Base-by-base conservation (phyloP, 371 early-diverging fungal species). In the Mucor plumbeus region DNA sequence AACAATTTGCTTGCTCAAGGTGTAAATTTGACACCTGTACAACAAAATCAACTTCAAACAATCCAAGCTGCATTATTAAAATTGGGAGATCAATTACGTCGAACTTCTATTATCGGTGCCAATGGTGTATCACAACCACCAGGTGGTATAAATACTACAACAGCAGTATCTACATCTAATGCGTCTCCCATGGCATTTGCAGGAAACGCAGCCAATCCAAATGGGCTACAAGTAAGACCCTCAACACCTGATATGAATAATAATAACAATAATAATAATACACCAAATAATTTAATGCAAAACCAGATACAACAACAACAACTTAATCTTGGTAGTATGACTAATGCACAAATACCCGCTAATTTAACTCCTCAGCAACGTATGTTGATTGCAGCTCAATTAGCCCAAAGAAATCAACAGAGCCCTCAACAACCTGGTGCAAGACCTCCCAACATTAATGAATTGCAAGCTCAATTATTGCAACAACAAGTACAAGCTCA, bases 341-440 rank as follows among this genome's bases (percentile, higher is more conserved):
- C 60, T 19, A 55, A 44, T 15, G 50, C 62, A 10, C 71, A 71
- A 7, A 66, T 72, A 68, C 72, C 72, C 55, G 59, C 65, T 31
- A 72, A 72, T 68, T 57, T 72, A 15, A 72, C 72, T 0, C 65
- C 68, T 31, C 72, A 72, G 14, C 68, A 68, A 38, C 64, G 72
- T 11, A 68, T 72, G 72, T 19, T 72, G 1, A 36, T 72, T 35
- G 72, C 72, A 44, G 61, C 68, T 15, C 72, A 72, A 41, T 58
- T 72, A 26, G 72, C 72, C 13, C 72, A 72, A 54, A 56, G 72
- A 55, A 59, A 55, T 1, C 75, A 69, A 55, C 60, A 64, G 35
- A 35, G 36, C 0, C 68, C 59, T 33, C 68, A 70, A 19, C 65
- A 68, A 40, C 14, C 54, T 13, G 68, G 64, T 33, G 31, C 40